Evolutionary conservation across 2,329 filamentous ascomycete genomes (phyloP).

Genomic region (Arthrobotrys sphaeroides): DNA sequence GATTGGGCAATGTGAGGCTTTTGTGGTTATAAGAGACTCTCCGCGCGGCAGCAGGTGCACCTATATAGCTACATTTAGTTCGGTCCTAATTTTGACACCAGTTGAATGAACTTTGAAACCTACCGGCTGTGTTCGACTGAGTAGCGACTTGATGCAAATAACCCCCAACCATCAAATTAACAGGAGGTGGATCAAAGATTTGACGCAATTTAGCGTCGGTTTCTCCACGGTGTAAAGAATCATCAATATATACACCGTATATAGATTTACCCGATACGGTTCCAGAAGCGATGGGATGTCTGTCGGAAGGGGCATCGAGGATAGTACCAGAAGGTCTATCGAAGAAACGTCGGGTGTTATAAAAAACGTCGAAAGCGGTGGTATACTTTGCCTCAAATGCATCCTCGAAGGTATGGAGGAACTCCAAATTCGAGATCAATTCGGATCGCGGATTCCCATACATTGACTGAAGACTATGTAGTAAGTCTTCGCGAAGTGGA

Average conservation of each 20-base stretch:
- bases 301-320: background rate
- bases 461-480: conserved; percentile 4
- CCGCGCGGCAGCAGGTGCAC: background rate
- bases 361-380: conserved; percentile 40
- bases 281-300: background rate
- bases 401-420: conserved; percentile 20
- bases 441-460: background rate
- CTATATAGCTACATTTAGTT: background rate
- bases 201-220: background rate
- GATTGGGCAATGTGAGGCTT: background rate
- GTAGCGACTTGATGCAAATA: background rate
- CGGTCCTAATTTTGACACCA: background rate
- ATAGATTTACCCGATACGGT: conserved; percentile 28
- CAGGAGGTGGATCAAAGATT: conserved; percentile 2
- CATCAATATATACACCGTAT: conserved; percentile 30
- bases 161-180: background rate
- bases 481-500: background rate
- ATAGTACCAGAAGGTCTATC: conserved; percentile 12
- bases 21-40: background rate
- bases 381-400: conserved; percentile 37
- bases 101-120: background rate
- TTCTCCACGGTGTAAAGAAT: background rate
- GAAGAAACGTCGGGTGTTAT: conserved; percentile 42
- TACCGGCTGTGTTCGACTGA: background rate
- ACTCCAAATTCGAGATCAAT: background rate